Base-by-base conservation (phyloP, 176 grass and related monocot genomes). In the Sorghum bicolor region DNA sequence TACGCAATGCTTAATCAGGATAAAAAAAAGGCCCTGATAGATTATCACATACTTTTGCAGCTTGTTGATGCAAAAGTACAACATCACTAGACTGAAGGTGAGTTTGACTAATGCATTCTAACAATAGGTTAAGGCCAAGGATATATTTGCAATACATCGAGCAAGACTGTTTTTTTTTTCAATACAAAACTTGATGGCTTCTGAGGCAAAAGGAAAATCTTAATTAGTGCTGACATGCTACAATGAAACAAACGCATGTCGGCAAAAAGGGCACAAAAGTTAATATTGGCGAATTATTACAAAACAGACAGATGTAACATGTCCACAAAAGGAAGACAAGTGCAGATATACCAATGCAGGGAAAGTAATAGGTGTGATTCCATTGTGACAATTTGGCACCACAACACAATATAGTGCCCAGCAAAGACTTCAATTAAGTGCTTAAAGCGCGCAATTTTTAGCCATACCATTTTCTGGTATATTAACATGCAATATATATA, bases 361-460 rank as follows among this genome's bases (percentile, higher is more conserved):
- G 43, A 33, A 74, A 47, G 37, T 62, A 48, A 48, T 22, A 40
- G 40, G 80, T 31, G 19, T 6, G 33, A 17, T 25, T 40, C 30
- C 28, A 83, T 74, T 10, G 37, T 8, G 74, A 74, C 28, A 86
- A 74, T 61, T 80, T 36, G 11, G 28, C 29, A 39, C 66, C 53
- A 78, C 45, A 74, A 61, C 47, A 72, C 4, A 28, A 19, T 67
- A 78, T 40, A 80, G 10, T 80, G 33, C 37, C 50, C 3, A 0
- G 34, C 30, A 50, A 77, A 43, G 25, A 30, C 62, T 75, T 87
- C 30, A 87, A 33, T 6, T 6, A 32, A 22, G 24, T 50, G 39
- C 47, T 70, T 75, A 58, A 58, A 14, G 70, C 15, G 3, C 2
- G 2, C 58, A 39, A 6, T 16, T 45, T 71, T 43, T 72, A 8